Evolutionary conservation across 805 yeast species (phyloP).

Genomic region (Yarrowia porcina): DNA sequence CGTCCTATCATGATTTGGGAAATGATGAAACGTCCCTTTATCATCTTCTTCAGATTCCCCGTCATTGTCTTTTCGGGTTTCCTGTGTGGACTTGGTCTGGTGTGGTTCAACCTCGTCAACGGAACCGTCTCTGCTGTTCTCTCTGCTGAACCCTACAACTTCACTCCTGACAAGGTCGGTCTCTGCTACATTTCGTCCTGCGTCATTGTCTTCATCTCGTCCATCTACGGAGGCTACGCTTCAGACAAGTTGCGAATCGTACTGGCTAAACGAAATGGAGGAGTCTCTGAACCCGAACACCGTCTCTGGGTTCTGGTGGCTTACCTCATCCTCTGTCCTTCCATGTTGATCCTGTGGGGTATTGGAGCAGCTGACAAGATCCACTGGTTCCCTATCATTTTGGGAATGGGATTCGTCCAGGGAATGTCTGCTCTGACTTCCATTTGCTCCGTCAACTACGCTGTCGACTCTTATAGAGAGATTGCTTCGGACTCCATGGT

Average conservation of each 20-base stretch:
- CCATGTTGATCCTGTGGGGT: slow-evolving; percentile 51
- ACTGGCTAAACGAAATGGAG: slow-evolving; percentile 37
- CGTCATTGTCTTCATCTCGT: slow-evolving; percentile 5
- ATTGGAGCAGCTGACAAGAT: slow-evolving; percentile 49
- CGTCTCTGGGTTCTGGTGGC: slow-evolving; percentile 47
- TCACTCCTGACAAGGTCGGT: slow-evolving; percentile 15
- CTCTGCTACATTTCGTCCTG: slow-evolving; percentile 19
- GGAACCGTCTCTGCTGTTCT: slow-evolving; percentile 23
- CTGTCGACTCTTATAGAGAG: slow-evolving; percentile 47
- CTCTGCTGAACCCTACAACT: slow-evolving; percentile 24
- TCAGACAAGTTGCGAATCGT: slow-evolving; percentile 7
- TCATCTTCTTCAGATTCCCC: slow-evolving; percentile 10
- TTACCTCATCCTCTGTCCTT: slow-evolving; percentile 46
- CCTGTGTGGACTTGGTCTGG: slow-evolving; percentile 12
- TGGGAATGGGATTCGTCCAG: slow-evolving; percentile 47
- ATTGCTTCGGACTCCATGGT: slow-evolving; percentile 47
- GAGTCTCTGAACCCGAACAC: slow-evolving; percentile 50
- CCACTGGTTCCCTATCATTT: slow-evolving; percentile 49
- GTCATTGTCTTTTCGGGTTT: slow-evolving; percentile 21
- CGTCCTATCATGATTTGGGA: slow-evolving; percentile 14
- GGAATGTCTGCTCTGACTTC: slow-evolving; percentile 46
- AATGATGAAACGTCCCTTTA: slow-evolving; percentile 7
- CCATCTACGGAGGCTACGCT: slow-evolving; percentile 20
- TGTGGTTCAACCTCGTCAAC: slow-evolving; percentile 23
- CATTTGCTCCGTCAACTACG: slow-evolving; percentile 46